Evolutionary conservation across 331 rosid genomes (phyloP), one percentile per base, ranked within the genome.

Genomic region (Telfairia occidentalis): DNA sequence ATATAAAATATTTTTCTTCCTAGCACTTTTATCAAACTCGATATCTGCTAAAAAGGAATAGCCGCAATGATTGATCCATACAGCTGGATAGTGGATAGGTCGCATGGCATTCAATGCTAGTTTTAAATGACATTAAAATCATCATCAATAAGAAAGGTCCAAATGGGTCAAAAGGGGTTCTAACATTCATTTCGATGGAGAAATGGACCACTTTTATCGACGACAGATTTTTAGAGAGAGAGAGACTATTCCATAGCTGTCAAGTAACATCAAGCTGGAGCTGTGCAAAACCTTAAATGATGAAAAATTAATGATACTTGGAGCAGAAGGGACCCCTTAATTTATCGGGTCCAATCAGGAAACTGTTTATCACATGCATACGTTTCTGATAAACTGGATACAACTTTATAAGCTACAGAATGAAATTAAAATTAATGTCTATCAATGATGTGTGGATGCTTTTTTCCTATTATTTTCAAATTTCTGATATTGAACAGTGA

Each of bases 151-250:
- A 42, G 24, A 70, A 24, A 43, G 21, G 19, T 43, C 37, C 55
- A 40, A 70, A 16, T 70, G 24, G 16, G 58, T 70, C 75, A 70
- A 46, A 70, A 28, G 57, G 58, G 40, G 58, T 58, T 45, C 16
- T 26, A 70, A 45, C 15, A 46, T 45, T 28, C 57, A 70, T 67
- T 42, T 67, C 37, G 9, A 24, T 42, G 19, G 13, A 24, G 37
- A 67, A 40, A 67, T 24, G 15, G 74, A 28, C 75, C 58, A 70
- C 58, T 70, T 45, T 46, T 45, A 70, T 69, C 37, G 43, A 34
- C 24, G 35, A 43, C 54, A 24, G 55, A 13, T 43, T 69, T 69
- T 43, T 42, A 83, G 83, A 73, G 75, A 83, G 83, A 73, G 75
- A 82, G 80, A 26, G 49, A 45, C 60, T 30, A 43, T 71, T 77